These are phyloP conservation scores for Agaricus sinodeliciosus DNA, from an alignment of 768 basidiomycete genomes.

Conservation along the genomic window DNA sequence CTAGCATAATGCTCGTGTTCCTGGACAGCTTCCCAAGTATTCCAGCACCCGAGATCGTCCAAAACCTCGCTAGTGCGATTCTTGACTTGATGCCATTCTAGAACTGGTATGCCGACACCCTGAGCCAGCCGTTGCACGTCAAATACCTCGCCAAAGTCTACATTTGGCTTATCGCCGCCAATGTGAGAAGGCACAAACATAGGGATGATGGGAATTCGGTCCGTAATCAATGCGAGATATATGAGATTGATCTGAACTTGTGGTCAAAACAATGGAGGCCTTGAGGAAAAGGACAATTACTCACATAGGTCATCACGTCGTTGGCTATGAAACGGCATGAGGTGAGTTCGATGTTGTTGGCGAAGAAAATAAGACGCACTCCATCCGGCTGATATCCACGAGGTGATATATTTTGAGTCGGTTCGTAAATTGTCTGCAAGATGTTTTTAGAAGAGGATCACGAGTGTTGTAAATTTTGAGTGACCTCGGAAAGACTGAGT, in stretches of 20 bases:
- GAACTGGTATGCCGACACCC: slow-evolving; percentile 36
- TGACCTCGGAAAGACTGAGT: slow-evolving; percentile 52
- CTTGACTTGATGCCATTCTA: slow-evolving; percentile 66
- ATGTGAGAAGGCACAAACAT: slow-evolving; percentile 56
- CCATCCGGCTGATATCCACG: slow-evolving; percentile 77
- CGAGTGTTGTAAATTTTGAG: slow-evolving; percentile 2
- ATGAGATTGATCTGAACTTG: slow-evolving; percentile 42
- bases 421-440: slow-evolving; percentile 52
- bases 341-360: slow-evolving; percentile 2
- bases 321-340: slow-evolving; percentile 40
- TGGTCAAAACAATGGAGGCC: background rate
- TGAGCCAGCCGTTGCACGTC: slow-evolving; percentile 47
- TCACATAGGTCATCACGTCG: slow-evolving; percentile 70
- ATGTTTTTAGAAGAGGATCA: background rate
- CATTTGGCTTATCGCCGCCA: slow-evolving; percentile 37
- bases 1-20: slow-evolving; percentile 31
- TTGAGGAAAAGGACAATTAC: slow-evolving; percentile 11
- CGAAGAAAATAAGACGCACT: slow-evolving; percentile 33
- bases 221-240: slow-evolving; percentile 52
- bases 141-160: slow-evolving; percentile 55
- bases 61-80: slow-evolving; percentile 28
- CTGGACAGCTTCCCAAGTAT: slow-evolving; percentile 42
- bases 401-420: slow-evolving; percentile 60
- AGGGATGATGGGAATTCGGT: slow-evolving; percentile 51
- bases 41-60: slow-evolving; percentile 55